phyloP scores from a whole-genome alignment of 148 eudicot genomes.

The Camellia japonica region DNA sequence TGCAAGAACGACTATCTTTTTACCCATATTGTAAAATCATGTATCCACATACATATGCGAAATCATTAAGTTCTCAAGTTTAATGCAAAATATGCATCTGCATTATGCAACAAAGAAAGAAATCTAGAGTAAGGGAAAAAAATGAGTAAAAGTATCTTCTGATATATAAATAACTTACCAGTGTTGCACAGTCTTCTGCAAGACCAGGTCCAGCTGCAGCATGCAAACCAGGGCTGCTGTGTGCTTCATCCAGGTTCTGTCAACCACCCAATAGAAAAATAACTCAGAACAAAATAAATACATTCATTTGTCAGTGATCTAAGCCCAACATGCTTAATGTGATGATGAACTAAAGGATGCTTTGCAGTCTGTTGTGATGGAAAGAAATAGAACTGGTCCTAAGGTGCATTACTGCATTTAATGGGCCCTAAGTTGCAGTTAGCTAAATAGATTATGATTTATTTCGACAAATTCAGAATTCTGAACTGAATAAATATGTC shows the following conservation, averaged over 20 bases:
- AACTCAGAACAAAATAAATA: neutral
- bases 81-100: neutral
- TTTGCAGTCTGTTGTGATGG: too few relatives aligned
- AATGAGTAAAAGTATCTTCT: neutral
- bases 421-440: neutral
- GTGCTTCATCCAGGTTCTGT: constrained; percentile 93
- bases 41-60: neutral
- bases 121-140: neutral
- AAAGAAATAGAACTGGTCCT: too few relatives aligned
- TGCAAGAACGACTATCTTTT: neutral
- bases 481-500: neutral
- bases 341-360: too few relatives aligned
- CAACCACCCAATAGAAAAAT: constrained; percentile 18
- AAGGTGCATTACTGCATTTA: too few relatives aligned
- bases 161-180: constrained; percentile 44
- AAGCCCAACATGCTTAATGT: too few relatives aligned
- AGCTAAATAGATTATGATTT: neutral
- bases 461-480: neutral
- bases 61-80: neutral
- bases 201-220: constrained; percentile 98
- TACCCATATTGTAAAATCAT: neutral
- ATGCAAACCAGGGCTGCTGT: constrained; percentile 97
- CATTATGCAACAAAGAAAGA: neutral
- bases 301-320: neutral
- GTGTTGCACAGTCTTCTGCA: constrained; percentile 89